Conservation (phyloP, 2,329 filamentous ascomycete genomes). For the Trichoderma brevicompactum region DNA sequence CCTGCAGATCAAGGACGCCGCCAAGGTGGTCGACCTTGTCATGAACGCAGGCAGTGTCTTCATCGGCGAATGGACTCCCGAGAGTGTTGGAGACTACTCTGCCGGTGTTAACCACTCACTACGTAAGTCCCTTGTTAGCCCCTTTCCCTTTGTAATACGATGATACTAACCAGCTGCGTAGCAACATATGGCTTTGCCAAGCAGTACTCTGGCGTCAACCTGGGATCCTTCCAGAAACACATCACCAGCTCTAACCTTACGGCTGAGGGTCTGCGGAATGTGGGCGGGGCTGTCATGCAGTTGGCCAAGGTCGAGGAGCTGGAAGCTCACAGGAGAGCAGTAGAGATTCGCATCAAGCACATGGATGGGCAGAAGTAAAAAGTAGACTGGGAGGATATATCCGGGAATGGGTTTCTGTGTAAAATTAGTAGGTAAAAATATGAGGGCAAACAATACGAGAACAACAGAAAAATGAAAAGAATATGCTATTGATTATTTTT, state of each 20-base stretch:
- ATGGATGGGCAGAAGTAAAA: conserved; percentile 45
- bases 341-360: conserved; percentile 75
- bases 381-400: conserved; percentile 20
- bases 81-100: conserved; percentile 97
- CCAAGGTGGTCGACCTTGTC: conserved; percentile 74
- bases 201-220: conserved; percentile 97
- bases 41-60: conserved; percentile 97
- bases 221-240: conserved; percentile 95
- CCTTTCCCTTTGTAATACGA: background rate
- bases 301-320: conserved; percentile 92
- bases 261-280: conserved; percentile 79
- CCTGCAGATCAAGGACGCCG: conserved; percentile 80
- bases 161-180: conserved; percentile 44
- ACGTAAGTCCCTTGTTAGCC: conserved; percentile 67
- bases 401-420: conserved; percentile 4
- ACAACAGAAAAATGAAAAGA: background rate
- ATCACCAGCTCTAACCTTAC: conserved; percentile 94
- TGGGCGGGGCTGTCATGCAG: conserved; percentile 90
- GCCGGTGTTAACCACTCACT: conserved; percentile 97
- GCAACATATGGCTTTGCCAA: conserved; percentile 98
- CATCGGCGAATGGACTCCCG: conserved; percentile 93
- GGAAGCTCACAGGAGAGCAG: conserved; percentile 88
- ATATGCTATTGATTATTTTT: conserved; percentile 1
- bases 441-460: background rate
- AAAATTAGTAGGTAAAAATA: conserved; percentile 3